Evolutionary conservation across 768 basidiomycete species (phyloP).

Genomic region (Melanogaster broomeanus): DNA sequence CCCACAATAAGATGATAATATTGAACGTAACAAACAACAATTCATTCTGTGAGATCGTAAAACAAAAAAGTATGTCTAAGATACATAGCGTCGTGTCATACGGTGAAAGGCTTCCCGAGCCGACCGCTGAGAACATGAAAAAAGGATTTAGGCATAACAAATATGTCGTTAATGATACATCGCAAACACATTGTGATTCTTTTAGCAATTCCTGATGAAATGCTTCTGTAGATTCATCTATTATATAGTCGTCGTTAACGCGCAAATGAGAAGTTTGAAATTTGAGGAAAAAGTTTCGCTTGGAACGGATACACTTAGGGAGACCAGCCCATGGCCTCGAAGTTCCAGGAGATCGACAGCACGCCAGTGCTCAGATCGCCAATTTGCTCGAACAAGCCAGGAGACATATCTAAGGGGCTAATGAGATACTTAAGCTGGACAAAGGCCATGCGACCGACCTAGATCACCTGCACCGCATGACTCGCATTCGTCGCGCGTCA

Average conservation of each 20-base stretch:
- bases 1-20: conserved; percentile 1
- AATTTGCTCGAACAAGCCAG: conserved; percentile 56
- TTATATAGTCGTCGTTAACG: conserved; percentile 4
- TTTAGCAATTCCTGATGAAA: conserved; percentile 19
- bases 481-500: conserved; percentile 59
- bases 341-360: conserved; percentile 60
- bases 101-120: conserved; percentile 21
- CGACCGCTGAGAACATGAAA: conserved; percentile 5
- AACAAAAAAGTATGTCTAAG: neutral
- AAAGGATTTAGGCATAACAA: conserved; percentile 11
- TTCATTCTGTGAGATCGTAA: conserved; percentile 6
- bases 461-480: conserved; percentile 54
- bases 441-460: conserved; percentile 42
- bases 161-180: conserved; percentile 23
- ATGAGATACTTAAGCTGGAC: conserved; percentile 5
- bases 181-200: conserved; percentile 12
- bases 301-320: conserved; percentile 31
- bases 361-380: conserved; percentile 49
- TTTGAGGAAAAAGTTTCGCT: neutral
- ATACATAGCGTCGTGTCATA: conserved; percentile 5
- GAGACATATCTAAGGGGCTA: conserved; percentile 59
- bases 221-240: conserved; percentile 7
- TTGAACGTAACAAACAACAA: conserved; percentile 5
- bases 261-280: conserved; percentile 2
- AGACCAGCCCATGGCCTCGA: conserved; percentile 48